Evolutionary conservation across 108 stramenopile species (phyloP).

Genomic region (Pseudonitzschia multistriata): DNA sequence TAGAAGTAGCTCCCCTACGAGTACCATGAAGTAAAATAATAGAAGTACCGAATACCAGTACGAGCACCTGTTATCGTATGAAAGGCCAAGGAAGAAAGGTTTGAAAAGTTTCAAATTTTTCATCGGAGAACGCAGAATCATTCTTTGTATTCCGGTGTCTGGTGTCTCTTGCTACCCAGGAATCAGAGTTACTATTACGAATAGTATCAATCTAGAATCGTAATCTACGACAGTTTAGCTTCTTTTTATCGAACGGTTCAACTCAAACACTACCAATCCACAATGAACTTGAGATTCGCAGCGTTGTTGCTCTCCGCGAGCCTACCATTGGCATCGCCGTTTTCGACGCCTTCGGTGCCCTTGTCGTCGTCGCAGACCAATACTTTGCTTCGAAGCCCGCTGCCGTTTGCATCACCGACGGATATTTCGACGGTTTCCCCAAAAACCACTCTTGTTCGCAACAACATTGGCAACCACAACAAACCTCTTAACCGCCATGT

Average conservation of each 20-base stretch:
- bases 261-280: too few relatives aligned
- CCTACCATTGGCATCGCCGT: slow-evolving; percentile 6
- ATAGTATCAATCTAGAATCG: too few relatives aligned
- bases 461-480: not conserved
- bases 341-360: slow-evolving; percentile 5
- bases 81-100: too few relatives aligned
- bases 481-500: not conserved
- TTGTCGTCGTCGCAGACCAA: not conserved
- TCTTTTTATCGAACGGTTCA: too few relatives aligned
- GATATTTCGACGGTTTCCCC: not conserved
- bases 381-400: not conserved
- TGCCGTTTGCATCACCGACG: not conserved
- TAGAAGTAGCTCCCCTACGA: too few relatives aligned
- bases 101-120: not conserved
- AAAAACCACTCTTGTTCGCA: not conserved
- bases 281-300: not conserved
- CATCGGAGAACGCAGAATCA: not conserved
- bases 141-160: too few relatives aligned
- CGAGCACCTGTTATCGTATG: too few relatives aligned
- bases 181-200: too few relatives aligned
- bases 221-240: too few relatives aligned
- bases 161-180: too few relatives aligned
- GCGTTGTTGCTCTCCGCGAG: not conserved
- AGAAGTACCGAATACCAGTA: too few relatives aligned
- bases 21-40: too few relatives aligned